These are phyloP conservation scores for Daldinia grandis DNA, from an alignment of 495 filamentous ascomycete genomes.

Conservation along the genomic window DNA sequence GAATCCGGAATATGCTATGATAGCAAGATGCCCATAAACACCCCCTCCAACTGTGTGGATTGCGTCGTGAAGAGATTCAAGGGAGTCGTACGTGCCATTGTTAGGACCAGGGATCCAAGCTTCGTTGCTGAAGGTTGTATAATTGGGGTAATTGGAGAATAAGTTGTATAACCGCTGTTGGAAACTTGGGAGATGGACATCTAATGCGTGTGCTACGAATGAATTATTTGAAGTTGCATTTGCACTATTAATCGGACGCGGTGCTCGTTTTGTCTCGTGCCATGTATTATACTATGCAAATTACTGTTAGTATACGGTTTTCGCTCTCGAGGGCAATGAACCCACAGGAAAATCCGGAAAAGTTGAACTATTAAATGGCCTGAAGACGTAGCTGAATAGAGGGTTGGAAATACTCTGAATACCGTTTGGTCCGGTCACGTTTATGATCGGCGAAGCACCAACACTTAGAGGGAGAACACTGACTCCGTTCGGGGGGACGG, in stretches of 20 bases:
- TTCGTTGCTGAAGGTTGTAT: constrained; percentile 66
- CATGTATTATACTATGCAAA: constrained; percentile 54
- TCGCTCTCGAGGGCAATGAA: neutral
- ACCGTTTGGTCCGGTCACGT: constrained; percentile 63
- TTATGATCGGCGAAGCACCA: constrained; percentile 51
- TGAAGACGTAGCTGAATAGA: constrained; percentile 68
- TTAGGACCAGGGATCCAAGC: constrained; percentile 52
- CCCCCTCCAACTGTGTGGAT: constrained; percentile 68
- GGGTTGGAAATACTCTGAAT: constrained; percentile 66
- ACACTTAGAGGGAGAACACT: constrained; percentile 61
- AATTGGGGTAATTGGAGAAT: constrained; percentile 65
- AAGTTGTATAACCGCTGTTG: constrained; percentile 66
- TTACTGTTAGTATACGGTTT: constrained; percentile 27
- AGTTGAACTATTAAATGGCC: constrained; percentile 58
- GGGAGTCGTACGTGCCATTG: constrained; percentile 58
- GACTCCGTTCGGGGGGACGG: constrained; percentile 55
- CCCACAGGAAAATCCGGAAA: constrained; percentile 57
- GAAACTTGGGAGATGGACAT: constrained; percentile 55
- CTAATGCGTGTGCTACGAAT: constrained; percentile 56
- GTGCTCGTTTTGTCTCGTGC: constrained; percentile 59
- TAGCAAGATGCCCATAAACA: constrained; percentile 68
- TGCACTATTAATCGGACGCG: constrained; percentile 49
- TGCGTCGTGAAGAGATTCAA: constrained; percentile 71
- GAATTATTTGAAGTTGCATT: constrained; percentile 62
- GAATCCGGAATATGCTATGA: constrained; percentile 71